phyloP scores from a whole-genome alignment of 495 filamentous ascomycete species.

The Neurospora sp. region DNA sequence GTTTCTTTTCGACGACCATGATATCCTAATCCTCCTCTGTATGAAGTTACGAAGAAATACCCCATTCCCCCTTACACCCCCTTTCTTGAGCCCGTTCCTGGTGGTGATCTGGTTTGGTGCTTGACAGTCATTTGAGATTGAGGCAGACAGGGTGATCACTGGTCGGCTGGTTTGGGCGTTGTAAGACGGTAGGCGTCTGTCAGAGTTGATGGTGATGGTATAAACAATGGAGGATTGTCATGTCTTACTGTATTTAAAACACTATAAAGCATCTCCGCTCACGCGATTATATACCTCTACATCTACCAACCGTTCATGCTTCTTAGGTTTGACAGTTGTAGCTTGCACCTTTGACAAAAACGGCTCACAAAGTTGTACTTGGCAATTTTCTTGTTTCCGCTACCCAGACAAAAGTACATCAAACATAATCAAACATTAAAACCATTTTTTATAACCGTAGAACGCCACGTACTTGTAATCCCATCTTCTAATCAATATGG shows the following conservation, averaged over 20 bases:
- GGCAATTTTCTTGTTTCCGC: background rate
- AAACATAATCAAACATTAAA: background rate
- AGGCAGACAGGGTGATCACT: background rate
- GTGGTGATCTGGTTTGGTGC: background rate
- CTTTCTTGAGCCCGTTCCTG: background rate
- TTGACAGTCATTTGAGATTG: background rate
- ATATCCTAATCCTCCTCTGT: conserved; percentile 1
- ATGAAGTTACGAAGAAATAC: background rate
- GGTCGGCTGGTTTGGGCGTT: background rate
- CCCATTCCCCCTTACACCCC: background rate
- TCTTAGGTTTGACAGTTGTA: background rate
- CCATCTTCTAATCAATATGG: background rate
- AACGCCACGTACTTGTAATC: background rate
- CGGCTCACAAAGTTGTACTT: background rate
- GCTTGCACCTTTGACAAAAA: background rate
- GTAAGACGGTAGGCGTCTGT: background rate
- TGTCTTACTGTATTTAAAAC: background rate
- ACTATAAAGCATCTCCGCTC: background rate
- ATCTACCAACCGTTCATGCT: background rate
- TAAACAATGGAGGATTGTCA: background rate
- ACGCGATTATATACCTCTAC: background rate
- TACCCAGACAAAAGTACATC: background rate
- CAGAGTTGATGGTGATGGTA: background rate
- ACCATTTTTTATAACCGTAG: background rate
- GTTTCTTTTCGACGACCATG: conserved; percentile 1